These are phyloP conservation scores for Gastrolobium villosum DNA, from an alignment of 306 rosid species.

Conservation along the genomic window DNA sequence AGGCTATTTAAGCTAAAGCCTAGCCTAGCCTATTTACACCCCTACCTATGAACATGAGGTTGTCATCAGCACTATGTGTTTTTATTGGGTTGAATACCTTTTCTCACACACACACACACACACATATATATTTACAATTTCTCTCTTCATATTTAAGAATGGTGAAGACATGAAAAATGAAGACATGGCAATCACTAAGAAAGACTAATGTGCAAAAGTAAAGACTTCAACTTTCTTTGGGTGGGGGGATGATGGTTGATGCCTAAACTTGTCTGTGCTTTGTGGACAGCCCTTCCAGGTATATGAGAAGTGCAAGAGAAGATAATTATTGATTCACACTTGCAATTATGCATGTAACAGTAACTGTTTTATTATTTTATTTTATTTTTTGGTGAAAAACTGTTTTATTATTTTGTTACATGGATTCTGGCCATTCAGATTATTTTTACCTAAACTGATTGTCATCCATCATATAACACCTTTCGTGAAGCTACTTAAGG, in stretches of 20 bases:
- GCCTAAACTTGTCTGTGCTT: slow-evolving; percentile 1
- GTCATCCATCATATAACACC: slow-evolving; percentile 24
- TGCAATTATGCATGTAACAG: slow-evolving; percentile 8
- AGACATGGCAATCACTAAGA: slow-evolving; percentile 1
- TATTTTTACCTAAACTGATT: slow-evolving; percentile 13
- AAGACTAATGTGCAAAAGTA: neutral
- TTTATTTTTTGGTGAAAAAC: no score
- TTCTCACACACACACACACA: neutral
- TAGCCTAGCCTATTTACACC: no score
- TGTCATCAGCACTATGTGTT: neutral
- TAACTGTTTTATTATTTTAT: neutral
- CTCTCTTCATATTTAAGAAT: slow-evolving; percentile 13
- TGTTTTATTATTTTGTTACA: neutral
- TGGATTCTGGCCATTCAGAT: slow-evolving; percentile 9
- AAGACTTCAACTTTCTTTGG: neutral
- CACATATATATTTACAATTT: neutral
- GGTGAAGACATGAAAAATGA: slow-evolving; percentile 18
- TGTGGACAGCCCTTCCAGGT: slow-evolving; percentile 6
- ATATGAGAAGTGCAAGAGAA: neutral
- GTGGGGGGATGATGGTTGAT: neutral
- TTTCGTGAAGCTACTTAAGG: neutral
- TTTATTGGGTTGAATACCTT: neutral
- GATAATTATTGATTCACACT: neutral
- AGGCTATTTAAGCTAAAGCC: no score
- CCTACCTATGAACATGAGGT: neutral